Conservation (phyloP, 495 filamentous ascomycete genomes). For the Symbiotaphrina buchneri region DNA sequence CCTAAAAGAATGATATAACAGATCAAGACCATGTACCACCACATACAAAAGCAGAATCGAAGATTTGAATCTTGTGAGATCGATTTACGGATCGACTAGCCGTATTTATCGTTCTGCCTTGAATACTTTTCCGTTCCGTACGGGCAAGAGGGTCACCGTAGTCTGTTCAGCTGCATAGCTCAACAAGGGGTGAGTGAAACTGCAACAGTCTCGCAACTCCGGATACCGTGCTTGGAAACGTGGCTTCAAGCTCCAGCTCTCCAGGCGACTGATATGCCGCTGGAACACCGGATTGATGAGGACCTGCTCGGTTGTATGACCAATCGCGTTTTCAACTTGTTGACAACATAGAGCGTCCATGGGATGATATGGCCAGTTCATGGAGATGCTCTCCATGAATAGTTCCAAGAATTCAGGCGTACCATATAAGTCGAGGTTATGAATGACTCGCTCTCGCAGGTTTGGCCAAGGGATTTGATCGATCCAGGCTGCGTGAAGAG, state of each 20-base stretch:
- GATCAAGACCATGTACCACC: no score
- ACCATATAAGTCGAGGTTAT: conserved; percentile 11
- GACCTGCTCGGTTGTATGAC: not conserved
- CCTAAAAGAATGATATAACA: no score
- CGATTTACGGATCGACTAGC: no score
- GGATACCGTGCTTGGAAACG: conserved; percentile 1
- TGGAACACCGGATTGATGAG: conserved; percentile 1
- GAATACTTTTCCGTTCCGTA: no score
- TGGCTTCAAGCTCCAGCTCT: conserved; percentile 1
- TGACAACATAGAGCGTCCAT: not conserved
- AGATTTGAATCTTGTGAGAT: no score
- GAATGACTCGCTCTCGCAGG: conserved; percentile 12
- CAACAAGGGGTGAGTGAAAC: no score
- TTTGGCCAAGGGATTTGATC: conserved; percentile 12
- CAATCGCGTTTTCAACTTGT: not conserved
- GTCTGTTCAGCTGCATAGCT: no score
- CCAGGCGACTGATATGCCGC: not conserved
- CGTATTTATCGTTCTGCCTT: no score
- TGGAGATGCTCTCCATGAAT: conserved; percentile 9
- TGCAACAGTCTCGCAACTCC: conserved; percentile 2
- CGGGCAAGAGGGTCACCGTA: no score
- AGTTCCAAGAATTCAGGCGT: conserved; percentile 12
- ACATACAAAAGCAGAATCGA: no score
- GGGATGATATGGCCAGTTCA: conserved; percentile 4
- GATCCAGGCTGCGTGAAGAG: conserved; percentile 13